Evolutionary conservation across 345 rosid genomes (phyloP).

Genomic region (Rhizophora mangle): DNA sequence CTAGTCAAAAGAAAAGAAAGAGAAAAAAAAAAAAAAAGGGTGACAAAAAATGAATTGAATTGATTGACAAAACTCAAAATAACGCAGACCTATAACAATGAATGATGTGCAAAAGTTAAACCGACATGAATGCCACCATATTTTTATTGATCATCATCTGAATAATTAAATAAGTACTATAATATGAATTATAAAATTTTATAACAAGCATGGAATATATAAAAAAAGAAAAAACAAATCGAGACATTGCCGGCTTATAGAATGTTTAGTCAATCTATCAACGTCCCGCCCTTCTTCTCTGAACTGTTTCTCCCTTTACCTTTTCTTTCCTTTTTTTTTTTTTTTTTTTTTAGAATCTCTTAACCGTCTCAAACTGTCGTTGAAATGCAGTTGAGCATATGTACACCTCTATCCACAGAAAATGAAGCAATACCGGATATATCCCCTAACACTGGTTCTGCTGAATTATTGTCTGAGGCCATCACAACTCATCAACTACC

Average conservation of each 20-base stretch:
- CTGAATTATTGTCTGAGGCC: neutral
- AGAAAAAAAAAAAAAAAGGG: too few species aligned
- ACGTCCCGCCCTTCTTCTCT: slow-evolving; percentile 30
- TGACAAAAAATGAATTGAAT: too few species aligned
- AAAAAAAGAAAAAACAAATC: neutral
- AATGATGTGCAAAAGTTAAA: neutral
- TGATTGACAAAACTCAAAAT: too few species aligned
- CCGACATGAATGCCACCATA: slow-evolving; percentile 29
- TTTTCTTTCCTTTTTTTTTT: slow-evolving; percentile 13
- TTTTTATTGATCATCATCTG: slow-evolving; percentile 31
- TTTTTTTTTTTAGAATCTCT: slow-evolving; percentile 10
- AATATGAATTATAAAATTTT: slow-evolving; percentile 6
- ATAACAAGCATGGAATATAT: slow-evolving; percentile 12
- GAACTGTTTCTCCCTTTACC: slow-evolving; percentile 19
- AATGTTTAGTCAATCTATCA: slow-evolving; percentile 34
- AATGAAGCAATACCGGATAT: slow-evolving; percentile 16
- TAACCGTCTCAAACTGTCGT: slow-evolving; percentile 37
- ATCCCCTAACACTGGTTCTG: neutral
- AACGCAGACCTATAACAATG: too few species aligned
- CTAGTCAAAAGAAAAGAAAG: too few species aligned
- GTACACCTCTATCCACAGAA: slow-evolving; percentile 48
- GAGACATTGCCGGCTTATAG: slow-evolving; percentile 23
- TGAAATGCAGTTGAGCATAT: slow-evolving; percentile 55
- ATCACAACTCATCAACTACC: slow-evolving; percentile 47
- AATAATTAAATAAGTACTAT: slow-evolving; percentile 31